Conservation (phyloP, 345 rosid species). For the Salix caprea region DNA sequence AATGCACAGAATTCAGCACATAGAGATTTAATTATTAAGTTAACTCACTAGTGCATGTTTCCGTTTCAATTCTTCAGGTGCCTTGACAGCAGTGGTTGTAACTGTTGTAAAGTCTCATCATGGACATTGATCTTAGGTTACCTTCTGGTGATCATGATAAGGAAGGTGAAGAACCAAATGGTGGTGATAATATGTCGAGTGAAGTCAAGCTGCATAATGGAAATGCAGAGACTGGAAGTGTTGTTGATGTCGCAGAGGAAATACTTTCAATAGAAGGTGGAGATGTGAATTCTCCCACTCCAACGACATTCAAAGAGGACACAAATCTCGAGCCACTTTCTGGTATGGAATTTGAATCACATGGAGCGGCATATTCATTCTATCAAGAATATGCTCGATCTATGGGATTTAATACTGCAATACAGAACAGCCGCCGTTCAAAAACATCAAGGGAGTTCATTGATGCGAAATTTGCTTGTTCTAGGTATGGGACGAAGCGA, state of each 20-base stretch:
- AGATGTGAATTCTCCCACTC: constrained; percentile 24
- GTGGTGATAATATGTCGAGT: constrained; percentile 36
- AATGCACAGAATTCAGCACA: neutral
- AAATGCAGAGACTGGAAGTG: constrained; percentile 29
- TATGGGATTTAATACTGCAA: constrained; percentile 63
- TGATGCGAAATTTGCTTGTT: constrained; percentile 74
- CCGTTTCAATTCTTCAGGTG: constrained; percentile 4
- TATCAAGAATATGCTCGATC: constrained; percentile 70
- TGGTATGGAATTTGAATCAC: constrained; percentile 62
- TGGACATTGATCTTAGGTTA: constrained; percentile 61
- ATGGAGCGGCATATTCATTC: constrained; percentile 53
- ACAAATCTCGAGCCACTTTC: constrained; percentile 51
- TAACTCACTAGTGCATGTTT: neutral
- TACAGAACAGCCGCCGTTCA: constrained; percentile 63
- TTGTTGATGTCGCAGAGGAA: constrained; percentile 31
- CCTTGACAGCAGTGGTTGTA: neutral
- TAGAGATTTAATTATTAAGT: neutral
- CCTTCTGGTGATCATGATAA: constrained; percentile 66
- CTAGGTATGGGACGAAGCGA: constrained; percentile 60
- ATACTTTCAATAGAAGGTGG: constrained; percentile 33
- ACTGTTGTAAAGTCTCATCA: constrained; percentile 9
- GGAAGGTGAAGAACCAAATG: constrained; percentile 47
- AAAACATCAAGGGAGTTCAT: constrained; percentile 64
- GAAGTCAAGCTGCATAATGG: constrained; percentile 43
- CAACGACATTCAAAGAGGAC: constrained; percentile 37